Conservation (phyloP, 768 basidiomycete species). For the Kwoniella dendrophila region DNA sequence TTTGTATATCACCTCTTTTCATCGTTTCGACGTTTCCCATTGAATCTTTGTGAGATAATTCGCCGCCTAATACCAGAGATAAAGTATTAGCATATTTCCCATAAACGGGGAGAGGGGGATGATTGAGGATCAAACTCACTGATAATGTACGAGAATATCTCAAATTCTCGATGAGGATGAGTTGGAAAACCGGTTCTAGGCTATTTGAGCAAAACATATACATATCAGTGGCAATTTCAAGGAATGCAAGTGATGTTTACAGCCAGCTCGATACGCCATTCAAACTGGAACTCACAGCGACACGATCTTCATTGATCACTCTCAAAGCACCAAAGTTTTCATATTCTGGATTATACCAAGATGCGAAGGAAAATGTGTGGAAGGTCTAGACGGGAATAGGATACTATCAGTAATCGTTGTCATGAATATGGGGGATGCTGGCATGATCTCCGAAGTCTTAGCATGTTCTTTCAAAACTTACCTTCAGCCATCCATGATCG, state of each 20-base stretch:
- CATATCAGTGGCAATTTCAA: background rate
- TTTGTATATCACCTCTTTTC: constrained; percentile 83
- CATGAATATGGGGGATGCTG: no score
- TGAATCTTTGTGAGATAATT: constrained; percentile 69
- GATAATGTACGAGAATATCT: constrained; percentile 89
- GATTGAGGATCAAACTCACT: constrained; percentile 68
- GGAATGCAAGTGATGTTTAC: background rate
- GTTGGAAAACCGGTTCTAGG: constrained; percentile 78
- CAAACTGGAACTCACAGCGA: constrained; percentile 33
- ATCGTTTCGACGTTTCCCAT: constrained; percentile 90
- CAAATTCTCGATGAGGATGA: constrained; percentile 70
- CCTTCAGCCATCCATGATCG: constrained; percentile 84
- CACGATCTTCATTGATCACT: constrained; percentile 76
- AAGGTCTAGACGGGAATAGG: constrained; percentile 24
- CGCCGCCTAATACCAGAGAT: constrained; percentile 28
- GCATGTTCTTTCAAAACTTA: constrained; percentile 62
- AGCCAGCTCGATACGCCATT: no score
- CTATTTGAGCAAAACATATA: constrained; percentile 16
- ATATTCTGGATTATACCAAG: constrained; percentile 67
- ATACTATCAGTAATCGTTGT: constrained; percentile 5
- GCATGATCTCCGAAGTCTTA: background rate
- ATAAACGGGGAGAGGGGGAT: background rate
- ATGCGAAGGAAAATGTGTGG: constrained; percentile 54
- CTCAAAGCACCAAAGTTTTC: constrained; percentile 73
- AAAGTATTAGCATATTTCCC: background rate